Evolutionary conservation across 306 rosid genomes (phyloP), one percentile per base, ranked within the genome.

Genomic region (Cicer yamashitae): DNA sequence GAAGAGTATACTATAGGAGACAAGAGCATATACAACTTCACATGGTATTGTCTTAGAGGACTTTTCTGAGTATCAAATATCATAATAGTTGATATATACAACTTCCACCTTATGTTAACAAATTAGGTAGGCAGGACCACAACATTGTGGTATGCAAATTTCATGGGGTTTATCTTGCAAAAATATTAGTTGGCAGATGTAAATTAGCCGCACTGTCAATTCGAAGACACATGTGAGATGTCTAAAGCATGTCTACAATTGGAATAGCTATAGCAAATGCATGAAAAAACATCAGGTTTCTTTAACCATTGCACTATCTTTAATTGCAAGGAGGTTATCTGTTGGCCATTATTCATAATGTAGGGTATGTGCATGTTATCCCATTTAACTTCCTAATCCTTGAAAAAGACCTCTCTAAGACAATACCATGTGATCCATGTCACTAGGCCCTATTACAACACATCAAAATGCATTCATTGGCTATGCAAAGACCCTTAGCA

Each of bases 1-100:
- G 15, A 10, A 15, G 45, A 40, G 18, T 11, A 39, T 8, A 51
- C 50, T 8, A 22, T 18, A 17, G 44, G 39, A 54, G 39, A 30
- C 38, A 46, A 68, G 41, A 65, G 7, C 52, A 53, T 10, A 11
- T 18, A n/a, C n/a, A 34, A 47, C 68, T 39, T 70, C 88, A 87
- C 87, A 69, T 74, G 85, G 67, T 64, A 65, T 65, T 82, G 85
- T 81, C 77, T 70, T 43, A 34, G 75, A 83, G 83, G 71, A 52
- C 44, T 54, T 63, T 82, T 4, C 8, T 9, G 11, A 61, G 10
- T 11, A 10, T 0, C 44, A 54, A 13, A 46, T 46, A 6, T 54
- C 60, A 43, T 54, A 25, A 43, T 48, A 58, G 41, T 79, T 30
- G 82, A 73, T 59, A n/a, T n/a, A n/a, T n/a, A 83, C 17, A 2